Conservation (phyloP, 768 basidiomycete species). For the Candolleomyces aberdarensis region DNA sequence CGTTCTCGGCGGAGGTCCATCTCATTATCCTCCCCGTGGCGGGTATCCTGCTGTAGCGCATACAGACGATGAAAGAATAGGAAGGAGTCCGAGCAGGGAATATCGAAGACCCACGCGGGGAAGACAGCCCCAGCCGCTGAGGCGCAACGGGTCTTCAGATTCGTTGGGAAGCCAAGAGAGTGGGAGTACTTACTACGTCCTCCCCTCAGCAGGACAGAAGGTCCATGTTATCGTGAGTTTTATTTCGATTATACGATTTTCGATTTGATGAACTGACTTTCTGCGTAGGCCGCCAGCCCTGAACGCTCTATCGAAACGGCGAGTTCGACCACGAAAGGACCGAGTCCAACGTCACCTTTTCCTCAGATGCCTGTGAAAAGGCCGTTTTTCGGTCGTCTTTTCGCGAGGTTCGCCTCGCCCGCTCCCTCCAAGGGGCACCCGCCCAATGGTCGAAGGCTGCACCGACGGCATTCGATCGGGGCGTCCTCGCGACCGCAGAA, state of each 20-base stretch:
- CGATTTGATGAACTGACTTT: slow-evolving; percentile 12
- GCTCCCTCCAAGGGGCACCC: slow-evolving; percentile 32
- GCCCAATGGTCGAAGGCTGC: slow-evolving; percentile 32
- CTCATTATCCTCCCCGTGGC: slow-evolving; percentile 28
- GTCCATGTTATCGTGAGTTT: slow-evolving; percentile 69
- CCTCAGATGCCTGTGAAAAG: slow-evolving; percentile 34
- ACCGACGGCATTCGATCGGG: slow-evolving; percentile 51
- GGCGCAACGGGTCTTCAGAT: slow-evolving; percentile 12
- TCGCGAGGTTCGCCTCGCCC: slow-evolving; percentile 44
- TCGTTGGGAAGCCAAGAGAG: slow-evolving; percentile 52
- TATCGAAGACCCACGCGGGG: slow-evolving; percentile 8
- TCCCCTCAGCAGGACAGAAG: slow-evolving; percentile 70
- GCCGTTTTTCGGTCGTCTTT: slow-evolving; percentile 61
- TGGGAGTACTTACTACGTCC: slow-evolving; percentile 72
- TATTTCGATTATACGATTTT: slow-evolving; percentile 10
- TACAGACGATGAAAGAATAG: slow-evolving; percentile 35
- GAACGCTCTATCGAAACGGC: slow-evolving; percentile 54
- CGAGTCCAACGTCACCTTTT: slow-evolving; percentile 45
- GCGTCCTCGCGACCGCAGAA: slow-evolving; percentile 18
- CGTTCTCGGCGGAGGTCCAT: slow-evolving; percentile 22
- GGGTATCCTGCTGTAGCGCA: slow-evolving; percentile 42
- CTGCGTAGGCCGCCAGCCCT: slow-evolving; percentile 36
- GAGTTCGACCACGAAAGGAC: slow-evolving; percentile 57
- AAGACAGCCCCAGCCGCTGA: slow-evolving; percentile 9
- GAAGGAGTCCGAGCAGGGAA: slow-evolving; percentile 15